Evolutionary conservation across 2,329 filamentous ascomycete genomes (phyloP).

Genomic region (Hymenoscyphus linearis): DNA sequence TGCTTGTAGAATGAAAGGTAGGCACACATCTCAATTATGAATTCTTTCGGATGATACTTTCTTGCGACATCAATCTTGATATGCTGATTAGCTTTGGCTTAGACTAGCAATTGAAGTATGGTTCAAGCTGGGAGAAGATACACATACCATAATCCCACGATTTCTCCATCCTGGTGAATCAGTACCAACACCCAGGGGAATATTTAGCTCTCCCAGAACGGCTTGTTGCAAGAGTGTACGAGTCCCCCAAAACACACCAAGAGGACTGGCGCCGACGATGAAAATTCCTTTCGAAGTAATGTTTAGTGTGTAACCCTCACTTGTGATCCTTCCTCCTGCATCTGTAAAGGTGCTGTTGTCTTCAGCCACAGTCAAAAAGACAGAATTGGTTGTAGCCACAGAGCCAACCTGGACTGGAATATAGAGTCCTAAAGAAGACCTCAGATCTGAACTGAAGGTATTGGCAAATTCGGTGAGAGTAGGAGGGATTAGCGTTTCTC

Average conservation of each 20-base stretch:
- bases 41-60: conserved; percentile 50
- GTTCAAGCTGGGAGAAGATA: neutral
- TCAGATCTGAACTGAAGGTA: conserved; percentile 40
- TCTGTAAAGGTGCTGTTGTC: conserved; percentile 38
- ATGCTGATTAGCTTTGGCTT: neutral
- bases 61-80: conserved; percentile 46
- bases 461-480: conserved; percentile 42
- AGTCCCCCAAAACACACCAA: conserved; percentile 55
- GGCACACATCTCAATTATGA: conserved; percentile 51
- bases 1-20: conserved; percentile 59
- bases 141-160: conserved; percentile 40
- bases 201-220: conserved; percentile 33
- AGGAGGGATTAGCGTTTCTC: conserved; percentile 48
- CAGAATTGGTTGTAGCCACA: conserved; percentile 17
- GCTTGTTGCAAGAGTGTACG: conserved; percentile 49
- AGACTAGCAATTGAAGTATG: too few relatives aligned
- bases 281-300: conserved; percentile 37
- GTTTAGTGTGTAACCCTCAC: conserved; percentile 45
- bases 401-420: conserved; percentile 27
- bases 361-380: conserved; percentile 43
- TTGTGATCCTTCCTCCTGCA: conserved; percentile 41
- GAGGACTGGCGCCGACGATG: conserved; percentile 47
- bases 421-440: conserved; percentile 28
- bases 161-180: conserved; percentile 48
- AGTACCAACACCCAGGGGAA: conserved; percentile 39